These are phyloP conservation scores for Salinomyces thailandicus DNA, from an alignment of 2,329 filamentous ascomycete genomes.

Conservation along the genomic window DNA sequence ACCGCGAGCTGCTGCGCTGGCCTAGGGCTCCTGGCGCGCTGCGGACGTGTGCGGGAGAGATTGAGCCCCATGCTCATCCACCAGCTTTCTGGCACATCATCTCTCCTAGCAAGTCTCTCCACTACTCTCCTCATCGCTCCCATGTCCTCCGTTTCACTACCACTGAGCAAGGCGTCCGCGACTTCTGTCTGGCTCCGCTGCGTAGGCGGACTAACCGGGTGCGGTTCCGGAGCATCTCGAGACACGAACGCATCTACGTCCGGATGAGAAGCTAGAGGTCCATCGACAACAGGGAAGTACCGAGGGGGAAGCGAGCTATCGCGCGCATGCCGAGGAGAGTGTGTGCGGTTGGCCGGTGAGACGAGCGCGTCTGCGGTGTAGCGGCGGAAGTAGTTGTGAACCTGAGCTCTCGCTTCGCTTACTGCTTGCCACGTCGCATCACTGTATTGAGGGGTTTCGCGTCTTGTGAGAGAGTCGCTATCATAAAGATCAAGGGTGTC, in stretches of 20 bases:
- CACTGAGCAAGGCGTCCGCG: constrained; percentile 15
- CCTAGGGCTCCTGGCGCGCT: constrained; percentile 1
- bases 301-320: constrained; percentile 17
- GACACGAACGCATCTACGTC: constrained; percentile 14
- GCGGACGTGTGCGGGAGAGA: constrained; percentile 15
- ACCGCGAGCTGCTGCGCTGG: neutral
- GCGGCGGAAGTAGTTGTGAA: constrained; percentile 17
- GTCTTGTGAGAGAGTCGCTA: too few relatives aligned
- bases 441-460: too few relatives aligned
- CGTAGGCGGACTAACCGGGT: constrained; percentile 20
- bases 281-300: constrained; percentile 13
- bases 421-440: constrained; percentile 8
- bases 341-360: neutral
- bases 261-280: constrained; percentile 9
- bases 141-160: constrained; percentile 30
- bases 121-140: constrained; percentile 63
- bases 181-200: constrained; percentile 14
- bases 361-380: constrained; percentile 11
- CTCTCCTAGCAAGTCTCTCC: constrained; percentile 55
- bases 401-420: constrained; percentile 11
- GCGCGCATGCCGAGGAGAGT: neutral
- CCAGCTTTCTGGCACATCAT: constrained; percentile 74
- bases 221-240: constrained; percentile 15
- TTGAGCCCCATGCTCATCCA: constrained; percentile 47
- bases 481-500: neutral